A percentile compares a stretch with the other conserved stretches of the same genome.
phyloP scores from a whole-genome alignment of 106 monocot species.

The Platanthera guangdongensis region DNA sequence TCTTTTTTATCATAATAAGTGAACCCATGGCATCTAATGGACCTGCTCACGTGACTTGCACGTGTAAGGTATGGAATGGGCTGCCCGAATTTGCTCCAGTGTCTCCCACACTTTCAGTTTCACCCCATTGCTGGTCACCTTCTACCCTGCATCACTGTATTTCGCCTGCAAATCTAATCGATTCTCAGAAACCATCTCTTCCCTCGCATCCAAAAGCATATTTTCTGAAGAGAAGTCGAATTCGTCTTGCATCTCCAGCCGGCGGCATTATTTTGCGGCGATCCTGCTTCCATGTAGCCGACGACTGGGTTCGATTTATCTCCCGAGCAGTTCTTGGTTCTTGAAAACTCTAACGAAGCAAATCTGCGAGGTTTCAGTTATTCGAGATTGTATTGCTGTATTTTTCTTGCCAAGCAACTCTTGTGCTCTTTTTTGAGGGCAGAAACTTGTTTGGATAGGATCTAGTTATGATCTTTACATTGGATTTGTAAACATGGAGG shows the following conservation, averaged over 20 bases:
- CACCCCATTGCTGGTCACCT: no score
- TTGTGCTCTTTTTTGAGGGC: neutral
- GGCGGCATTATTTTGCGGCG: neutral
- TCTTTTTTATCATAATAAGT: no score
- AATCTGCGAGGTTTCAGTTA: neutral
- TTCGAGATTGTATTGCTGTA: neutral
- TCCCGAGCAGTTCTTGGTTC: neutral
- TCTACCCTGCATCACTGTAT: no score
- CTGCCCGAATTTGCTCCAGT: no score
- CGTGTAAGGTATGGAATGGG: no score
- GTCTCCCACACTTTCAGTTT: no score
- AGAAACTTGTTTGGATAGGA: no score
- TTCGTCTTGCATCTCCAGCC: neutral
- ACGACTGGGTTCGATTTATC: neutral
- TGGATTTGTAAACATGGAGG: conserved; percentile 39
- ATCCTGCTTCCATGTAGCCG: neutral
- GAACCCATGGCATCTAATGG: no score
- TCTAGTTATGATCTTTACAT: neutral
- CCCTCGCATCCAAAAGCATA: neutral
- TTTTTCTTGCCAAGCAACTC: neutral
- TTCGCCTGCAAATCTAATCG: neutral
- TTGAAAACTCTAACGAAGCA: neutral
- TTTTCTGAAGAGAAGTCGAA: neutral
- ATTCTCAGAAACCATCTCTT: neutral
- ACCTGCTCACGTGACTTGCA: no score